Evolutionary conservation across 495 filamentous ascomycete genomes (phyloP).

Genomic region (Neurospora sp.): DNA sequence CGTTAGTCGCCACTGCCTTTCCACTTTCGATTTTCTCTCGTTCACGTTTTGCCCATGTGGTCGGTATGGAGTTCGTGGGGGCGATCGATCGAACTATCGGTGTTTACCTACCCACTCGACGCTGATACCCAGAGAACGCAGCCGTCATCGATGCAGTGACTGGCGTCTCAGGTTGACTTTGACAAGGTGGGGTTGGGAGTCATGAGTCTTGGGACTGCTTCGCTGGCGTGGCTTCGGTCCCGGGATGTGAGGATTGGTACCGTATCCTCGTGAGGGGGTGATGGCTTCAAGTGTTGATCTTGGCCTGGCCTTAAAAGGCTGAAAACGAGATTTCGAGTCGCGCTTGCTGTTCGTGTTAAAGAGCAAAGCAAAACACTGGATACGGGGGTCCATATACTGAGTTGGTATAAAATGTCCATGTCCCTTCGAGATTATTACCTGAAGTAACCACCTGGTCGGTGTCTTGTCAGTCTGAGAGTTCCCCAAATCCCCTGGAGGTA

Average conservation of each 20-base stretch:
- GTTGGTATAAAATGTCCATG: too few relatives aligned
- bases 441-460: too few relatives aligned
- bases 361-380: too few relatives aligned
- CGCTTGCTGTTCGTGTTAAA: too few relatives aligned
- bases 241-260: background rate
- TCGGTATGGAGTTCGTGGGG: background rate
- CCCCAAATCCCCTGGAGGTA: too few relatives aligned
- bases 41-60: background rate
- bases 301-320: background rate
- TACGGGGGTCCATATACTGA: too few relatives aligned
- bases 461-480: too few relatives aligned
- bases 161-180: background rate
- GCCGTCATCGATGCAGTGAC: background rate
- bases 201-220: background rate
- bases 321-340: too few relatives aligned
- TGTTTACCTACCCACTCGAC: background rate
- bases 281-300: background rate
- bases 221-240: background rate
- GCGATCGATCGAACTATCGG: background rate
- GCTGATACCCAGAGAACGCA: background rate
- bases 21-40: background rate
- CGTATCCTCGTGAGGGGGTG: background rate
- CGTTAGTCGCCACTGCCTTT: background rate
- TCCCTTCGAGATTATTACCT: too few relatives aligned
- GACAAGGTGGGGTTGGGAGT: background rate